These are phyloP conservation scores for Hanseniaspora pseudoguilliermondii DNA, from an alignment of 805 yeast genomes.

Conservation along the genomic window DNA sequence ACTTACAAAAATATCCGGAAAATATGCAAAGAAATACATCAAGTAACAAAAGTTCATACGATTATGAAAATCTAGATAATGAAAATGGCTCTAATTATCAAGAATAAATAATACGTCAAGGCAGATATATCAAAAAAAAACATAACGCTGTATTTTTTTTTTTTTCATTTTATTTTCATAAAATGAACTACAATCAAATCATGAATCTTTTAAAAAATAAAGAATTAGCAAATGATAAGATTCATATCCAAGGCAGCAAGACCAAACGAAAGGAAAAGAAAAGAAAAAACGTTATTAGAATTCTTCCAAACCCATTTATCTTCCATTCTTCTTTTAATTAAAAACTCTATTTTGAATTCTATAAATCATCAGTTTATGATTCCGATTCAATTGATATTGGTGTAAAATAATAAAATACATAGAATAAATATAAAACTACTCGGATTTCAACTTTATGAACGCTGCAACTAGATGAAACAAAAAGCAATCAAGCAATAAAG, in stretches of 20 bases:
- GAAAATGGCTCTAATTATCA: neutral
- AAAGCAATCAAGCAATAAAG: neutral
- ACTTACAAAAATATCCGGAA: slow-evolving; percentile 6
- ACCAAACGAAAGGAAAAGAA: too few species aligned
- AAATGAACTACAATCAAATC: too few species aligned
- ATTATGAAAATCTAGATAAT: neutral
- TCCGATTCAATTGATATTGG: neutral
- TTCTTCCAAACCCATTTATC: neutral
- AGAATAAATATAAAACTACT: slow-evolving; percentile 1
- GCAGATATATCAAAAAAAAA: neutral
- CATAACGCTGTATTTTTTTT: neutral
- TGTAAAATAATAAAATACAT: neutral
- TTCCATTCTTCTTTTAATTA: too few species aligned
- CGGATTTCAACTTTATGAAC: slow-evolving; percentile 1
- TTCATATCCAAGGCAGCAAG: too few species aligned
- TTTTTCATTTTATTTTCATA: too few species aligned
- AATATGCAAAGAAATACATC: neutral
- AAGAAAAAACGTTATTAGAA: too few species aligned
- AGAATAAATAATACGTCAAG: neutral
- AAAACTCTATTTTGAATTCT: neutral
- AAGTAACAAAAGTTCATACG: neutral
- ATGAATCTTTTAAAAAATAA: too few species aligned
- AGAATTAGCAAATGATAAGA: too few species aligned
- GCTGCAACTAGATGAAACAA: neutral
- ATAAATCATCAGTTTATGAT: neutral